phyloP scores from a whole-genome alignment of 306 rosid genomes.

The Argentina anserina region DNA sequence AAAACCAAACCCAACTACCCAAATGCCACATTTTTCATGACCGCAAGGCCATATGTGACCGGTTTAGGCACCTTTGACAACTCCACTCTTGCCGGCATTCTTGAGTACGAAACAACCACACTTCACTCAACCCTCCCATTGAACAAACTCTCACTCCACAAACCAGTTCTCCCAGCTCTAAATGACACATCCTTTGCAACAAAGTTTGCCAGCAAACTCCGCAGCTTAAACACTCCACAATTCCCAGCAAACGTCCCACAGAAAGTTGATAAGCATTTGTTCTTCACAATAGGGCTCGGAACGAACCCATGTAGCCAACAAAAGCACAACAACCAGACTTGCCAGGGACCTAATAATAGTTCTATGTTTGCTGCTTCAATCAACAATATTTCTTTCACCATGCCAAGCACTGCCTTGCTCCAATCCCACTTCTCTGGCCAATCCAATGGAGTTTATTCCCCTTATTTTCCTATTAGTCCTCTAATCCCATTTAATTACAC shows the following conservation, averaged over 20 bases:
- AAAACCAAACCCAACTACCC: constrained; percentile 48
- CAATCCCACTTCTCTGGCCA: constrained; percentile 53
- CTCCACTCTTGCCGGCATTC: constrained; percentile 56
- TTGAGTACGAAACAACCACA: constrained; percentile 40
- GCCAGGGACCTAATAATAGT: constrained; percentile 67
- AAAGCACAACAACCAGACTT: constrained; percentile 33
- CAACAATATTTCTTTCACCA: constrained; percentile 51
- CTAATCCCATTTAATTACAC: constrained; percentile 48
- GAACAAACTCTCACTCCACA: constrained; percentile 38
- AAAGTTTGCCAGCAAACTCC: constrained; percentile 37
- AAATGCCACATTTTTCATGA: constrained; percentile 57
- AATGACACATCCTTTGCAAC: constrained; percentile 63
- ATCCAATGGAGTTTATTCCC: constrained; percentile 38
- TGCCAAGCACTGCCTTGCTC: constrained; percentile 53
- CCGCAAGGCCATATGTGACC: constrained; percentile 29
- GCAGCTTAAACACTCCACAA: constrained; percentile 39
- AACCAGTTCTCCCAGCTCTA: constrained; percentile 47
- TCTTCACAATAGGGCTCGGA: constrained; percentile 65
- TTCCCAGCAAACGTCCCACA: constrained; percentile 69
- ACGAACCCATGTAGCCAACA: constrained; percentile 41
- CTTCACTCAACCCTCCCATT: constrained; percentile 19
- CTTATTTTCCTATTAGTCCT: constrained; percentile 40
- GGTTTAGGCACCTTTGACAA: constrained; percentile 52
- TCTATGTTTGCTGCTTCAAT: constrained; percentile 69
- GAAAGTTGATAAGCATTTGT: constrained; percentile 45